phyloP scores from a whole-genome alignment of 495 filamentous ascomycete species.

The Podospora anserina region DNA sequence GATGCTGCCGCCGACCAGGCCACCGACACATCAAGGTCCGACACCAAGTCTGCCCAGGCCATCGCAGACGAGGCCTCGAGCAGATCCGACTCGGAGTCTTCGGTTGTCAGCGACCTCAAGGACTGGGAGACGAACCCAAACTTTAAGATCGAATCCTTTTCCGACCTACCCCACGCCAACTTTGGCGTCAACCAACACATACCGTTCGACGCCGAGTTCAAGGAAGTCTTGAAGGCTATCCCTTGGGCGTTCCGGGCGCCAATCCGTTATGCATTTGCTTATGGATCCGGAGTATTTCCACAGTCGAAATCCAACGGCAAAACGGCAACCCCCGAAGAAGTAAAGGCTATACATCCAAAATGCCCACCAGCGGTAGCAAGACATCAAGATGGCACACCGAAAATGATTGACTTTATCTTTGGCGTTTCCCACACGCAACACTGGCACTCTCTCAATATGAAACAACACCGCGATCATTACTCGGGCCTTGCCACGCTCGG shows the following conservation, averaged over 20 bases:
- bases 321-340: constrained; percentile 48
- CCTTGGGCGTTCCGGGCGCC: constrained; percentile 91
- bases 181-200: constrained; percentile 97
- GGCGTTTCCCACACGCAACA: constrained; percentile 93
- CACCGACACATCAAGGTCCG: constrained; percentile 20
- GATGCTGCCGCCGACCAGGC: constrained; percentile 29
- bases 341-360: constrained; percentile 67
- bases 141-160: constrained; percentile 71
- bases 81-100: constrained; percentile 32
- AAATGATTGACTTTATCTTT: constrained; percentile 99
- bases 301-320: constrained; percentile 56
- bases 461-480: constrained; percentile 88
- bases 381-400: constrained; percentile 78
- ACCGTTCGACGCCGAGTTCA: constrained; percentile 88
- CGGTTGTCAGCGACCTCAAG: constrained; percentile 34
- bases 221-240: constrained; percentile 80
- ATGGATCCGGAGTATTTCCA: constrained; percentile 93
- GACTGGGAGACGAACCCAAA: constrained; percentile 81
- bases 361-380: constrained; percentile 71
- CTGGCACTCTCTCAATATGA: constrained; percentile 90
- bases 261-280: constrained; percentile 93
- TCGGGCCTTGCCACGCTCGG: constrained; percentile 80
- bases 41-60: constrained; percentile 27
- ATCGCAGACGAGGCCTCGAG: constrained; percentile 27
- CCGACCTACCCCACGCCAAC: constrained; percentile 79